Evolutionary conservation across 208 protist species (phyloP).

Genomic region (Borovskyia barvae): DNA sequence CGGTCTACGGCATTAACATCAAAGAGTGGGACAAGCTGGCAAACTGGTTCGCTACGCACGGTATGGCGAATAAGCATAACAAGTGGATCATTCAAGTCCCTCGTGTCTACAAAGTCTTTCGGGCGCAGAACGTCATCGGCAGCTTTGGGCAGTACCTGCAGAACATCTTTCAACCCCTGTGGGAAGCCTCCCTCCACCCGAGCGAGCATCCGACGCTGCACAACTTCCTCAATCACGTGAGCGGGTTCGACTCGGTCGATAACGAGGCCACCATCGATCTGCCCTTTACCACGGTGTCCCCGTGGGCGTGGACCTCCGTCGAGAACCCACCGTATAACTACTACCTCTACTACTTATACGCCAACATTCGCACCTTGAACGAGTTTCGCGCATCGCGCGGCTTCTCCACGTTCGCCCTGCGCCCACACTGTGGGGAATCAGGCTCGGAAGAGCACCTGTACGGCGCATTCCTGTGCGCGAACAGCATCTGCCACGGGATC

Average conservation of each 20-base stretch:
- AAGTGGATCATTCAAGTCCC: slow-evolving; percentile 99
- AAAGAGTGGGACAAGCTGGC: slow-evolving; percentile 97
- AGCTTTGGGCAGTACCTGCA: slow-evolving; percentile 96
- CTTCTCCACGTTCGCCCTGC: slow-evolving; percentile 95
- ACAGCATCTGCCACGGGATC: slow-evolving; percentile 98
- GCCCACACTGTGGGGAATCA: slow-evolving; percentile 98
- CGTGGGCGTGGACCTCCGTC: slow-evolving; percentile 91
- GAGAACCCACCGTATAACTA: slow-evolving; percentile 99
- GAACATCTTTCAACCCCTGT: slow-evolving; percentile 99
- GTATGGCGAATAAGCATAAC: slow-evolving; percentile 95
- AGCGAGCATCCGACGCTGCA: slow-evolving; percentile 94
- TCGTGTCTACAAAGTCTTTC: slow-evolving; percentile 94
- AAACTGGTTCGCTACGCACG: slow-evolving; percentile 95
- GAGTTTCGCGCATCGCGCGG: slow-evolving; percentile 88
- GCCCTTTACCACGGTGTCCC: slow-evolving; percentile 75
- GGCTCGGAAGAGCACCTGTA: slow-evolving; percentile 93
- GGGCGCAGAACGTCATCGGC: slow-evolving; percentile 84
- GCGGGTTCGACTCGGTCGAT: slow-evolving; percentile 98
- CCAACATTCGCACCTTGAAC: slow-evolving; percentile 98
- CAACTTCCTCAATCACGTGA: slow-evolving; percentile 96
- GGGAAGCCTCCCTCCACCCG: slow-evolving; percentile 97
- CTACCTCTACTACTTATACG: slow-evolving; percentile 98
- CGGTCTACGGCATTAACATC: slow-evolving; percentile 90
- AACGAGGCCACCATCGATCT: slow-evolving; percentile 97
- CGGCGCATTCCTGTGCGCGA: slow-evolving; percentile 92